These are phyloP conservation scores for Sugiyamaella pinicola DNA, from an alignment of 1,139 yeast species.

Conservation along the genomic window DNA sequence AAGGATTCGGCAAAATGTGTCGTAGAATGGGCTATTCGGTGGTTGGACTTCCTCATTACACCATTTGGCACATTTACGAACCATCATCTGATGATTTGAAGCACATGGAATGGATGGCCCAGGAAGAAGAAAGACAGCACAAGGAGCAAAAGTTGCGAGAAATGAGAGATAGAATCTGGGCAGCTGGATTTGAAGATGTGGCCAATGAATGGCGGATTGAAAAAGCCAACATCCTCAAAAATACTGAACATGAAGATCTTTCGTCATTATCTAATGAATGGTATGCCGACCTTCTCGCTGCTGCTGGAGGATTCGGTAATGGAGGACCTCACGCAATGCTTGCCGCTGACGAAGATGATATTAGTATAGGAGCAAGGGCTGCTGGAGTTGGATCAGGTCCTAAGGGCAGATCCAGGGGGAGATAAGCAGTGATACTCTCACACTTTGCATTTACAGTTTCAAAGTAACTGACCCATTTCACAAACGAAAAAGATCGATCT, in stretches of 20 bases:
- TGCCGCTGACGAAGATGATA: conserved; percentile 20
- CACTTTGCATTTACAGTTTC: background rate
- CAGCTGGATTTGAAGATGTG: conserved; percentile 74
- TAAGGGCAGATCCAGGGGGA: conserved; percentile 9
- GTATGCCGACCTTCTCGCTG: conserved; percentile 27
- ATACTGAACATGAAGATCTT: conserved; percentile 56
- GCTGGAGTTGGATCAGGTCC: conserved; percentile 18
- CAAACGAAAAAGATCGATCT: background rate
- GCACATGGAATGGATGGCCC: conserved; percentile 97
- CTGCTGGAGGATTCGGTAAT: conserved; percentile 11
- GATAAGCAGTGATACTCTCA: background rate
- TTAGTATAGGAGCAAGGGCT: conserved; percentile 21
- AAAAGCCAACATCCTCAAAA: conserved; percentile 65
- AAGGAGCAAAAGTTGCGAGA: conserved; percentile 67
- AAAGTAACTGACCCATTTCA: background rate
- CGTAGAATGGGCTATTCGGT: conserved; percentile 80
- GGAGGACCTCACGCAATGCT: conserved; percentile 15
- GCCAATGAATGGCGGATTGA: conserved; percentile 69
- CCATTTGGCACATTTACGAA: conserved; percentile 90
- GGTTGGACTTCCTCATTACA: conserved; percentile 84
- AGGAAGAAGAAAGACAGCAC: conserved; percentile 75
- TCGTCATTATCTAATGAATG: conserved; percentile 28
- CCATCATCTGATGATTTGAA: conserved; percentile 84
- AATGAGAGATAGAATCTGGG: conserved; percentile 75
- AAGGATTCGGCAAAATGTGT: conserved; percentile 86